Conservation (phyloP, 208 protist genomes). For the Trypanosoma avium region DNA sequence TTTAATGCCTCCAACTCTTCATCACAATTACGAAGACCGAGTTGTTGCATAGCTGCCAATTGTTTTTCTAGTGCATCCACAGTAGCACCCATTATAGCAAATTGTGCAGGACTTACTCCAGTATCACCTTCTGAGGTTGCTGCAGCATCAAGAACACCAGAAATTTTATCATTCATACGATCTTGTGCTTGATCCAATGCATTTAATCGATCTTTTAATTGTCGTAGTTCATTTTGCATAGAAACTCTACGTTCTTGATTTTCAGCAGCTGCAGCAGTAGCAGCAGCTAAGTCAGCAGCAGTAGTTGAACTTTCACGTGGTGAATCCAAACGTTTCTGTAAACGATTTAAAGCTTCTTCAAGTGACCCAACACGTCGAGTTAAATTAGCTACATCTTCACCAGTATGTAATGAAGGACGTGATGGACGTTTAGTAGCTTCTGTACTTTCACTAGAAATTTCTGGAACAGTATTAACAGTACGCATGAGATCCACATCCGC, state of each 20-base stretch:
- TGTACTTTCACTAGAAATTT: not conserved
- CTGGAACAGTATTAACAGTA: slow-evolving; percentile 15
- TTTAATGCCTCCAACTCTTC: slow-evolving; percentile 45
- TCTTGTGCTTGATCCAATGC: slow-evolving; percentile 43
- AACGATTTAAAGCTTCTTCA: slow-evolving; percentile 28
- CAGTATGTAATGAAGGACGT: not conserved
- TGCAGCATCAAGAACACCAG: not conserved
- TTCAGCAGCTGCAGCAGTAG: slow-evolving; percentile 24
- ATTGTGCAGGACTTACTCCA: slow-evolving; percentile 50
- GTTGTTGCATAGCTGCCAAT: slow-evolving; percentile 45
- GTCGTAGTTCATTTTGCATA: slow-evolving; percentile 28
- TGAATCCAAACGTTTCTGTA: slow-evolving; percentile 10
- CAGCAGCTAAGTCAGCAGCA: slow-evolving; percentile 41
- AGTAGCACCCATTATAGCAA: slow-evolving; percentile 44
- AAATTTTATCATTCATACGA: slow-evolving; percentile 39
- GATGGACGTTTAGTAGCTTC: not conserved
- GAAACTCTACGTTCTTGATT: not conserved
- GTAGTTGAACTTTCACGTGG: slow-evolving; percentile 30
- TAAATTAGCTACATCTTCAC: not conserved
- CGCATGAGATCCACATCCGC: slow-evolving; percentile 69
- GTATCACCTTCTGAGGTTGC: slow-evolving; percentile 14
- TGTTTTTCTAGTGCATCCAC: slow-evolving; percentile 68
- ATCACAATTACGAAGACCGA: slow-evolving; percentile 39
- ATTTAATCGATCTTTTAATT: slow-evolving; percentile 29
- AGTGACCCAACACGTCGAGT: slow-evolving; percentile 31